Evolutionary conservation across 164 flowering plant species (phyloP), one percentile per base, ranked within the genome.

Genomic region (Aristolochia californica): DNA sequence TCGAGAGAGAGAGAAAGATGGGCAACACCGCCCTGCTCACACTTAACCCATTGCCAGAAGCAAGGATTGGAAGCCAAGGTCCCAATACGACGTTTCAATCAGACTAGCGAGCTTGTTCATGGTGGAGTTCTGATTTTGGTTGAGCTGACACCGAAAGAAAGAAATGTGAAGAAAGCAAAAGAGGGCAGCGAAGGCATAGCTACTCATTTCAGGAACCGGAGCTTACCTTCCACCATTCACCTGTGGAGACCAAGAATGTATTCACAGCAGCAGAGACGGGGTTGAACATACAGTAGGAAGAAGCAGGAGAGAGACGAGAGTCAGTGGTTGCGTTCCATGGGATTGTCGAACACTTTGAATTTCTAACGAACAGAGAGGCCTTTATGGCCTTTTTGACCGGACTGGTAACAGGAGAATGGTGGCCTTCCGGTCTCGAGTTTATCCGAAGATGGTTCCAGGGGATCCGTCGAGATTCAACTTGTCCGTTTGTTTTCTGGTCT

Each of bases 41-140:
- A 84, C 0, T 16, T 38, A 28, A 82, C 78, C 48, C 88, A 78
- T 16, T 56, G 28, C 95, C 95, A 84, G 13, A 25, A 66, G 65
- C 90, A 82, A 13, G 87, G 85, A 61, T 76, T 51, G 20, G 74
- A 53, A 23, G 27, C 13, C 11, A 38, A 59, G 13, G 26, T 55
- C 59, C 70, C 72, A 61, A 23, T 23, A 43, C 8, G 64, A 54
- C 17, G 16, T 58, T 4, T 49, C 21, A 20, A 70, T 51, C 11
- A 60, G 60, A 27, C 48, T 30, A 23, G 78, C 70, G 47, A 86
- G 54, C 8, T 24, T 67, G 45, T 30, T 57, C 83, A 83, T 79
- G 62, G 63, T 55, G 28, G 22, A 17, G n/a, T 1, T 72, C 66
- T 83, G 87, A 54, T 60, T 58, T 24, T 59, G 21, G 26, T 75